Evolutionary conservation across 1,139 yeast species (phyloP).

Genomic region (Kodamaea sp.): DNA sequence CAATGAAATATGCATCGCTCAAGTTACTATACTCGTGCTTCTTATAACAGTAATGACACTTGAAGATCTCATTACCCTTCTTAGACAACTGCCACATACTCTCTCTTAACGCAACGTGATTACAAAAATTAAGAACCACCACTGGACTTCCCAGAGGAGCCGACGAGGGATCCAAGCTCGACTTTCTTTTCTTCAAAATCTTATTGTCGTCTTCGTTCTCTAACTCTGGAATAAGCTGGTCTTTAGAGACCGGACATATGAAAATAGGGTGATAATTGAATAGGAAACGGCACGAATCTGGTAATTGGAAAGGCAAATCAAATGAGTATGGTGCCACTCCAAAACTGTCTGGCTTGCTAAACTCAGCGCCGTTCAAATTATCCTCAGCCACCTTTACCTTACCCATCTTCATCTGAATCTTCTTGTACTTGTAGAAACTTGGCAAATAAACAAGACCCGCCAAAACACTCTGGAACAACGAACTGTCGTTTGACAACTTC

Average conservation of each 20-base stretch:
- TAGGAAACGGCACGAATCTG: slow-evolving; percentile 42
- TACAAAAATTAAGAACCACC: slow-evolving; percentile 46
- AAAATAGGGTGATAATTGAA: slow-evolving; percentile 78
- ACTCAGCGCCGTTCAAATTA: neutral
- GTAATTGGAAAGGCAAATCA: slow-evolving; percentile 48
- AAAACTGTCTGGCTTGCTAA: slow-evolving; percentile 1
- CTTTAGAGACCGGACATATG: slow-evolving; percentile 89
- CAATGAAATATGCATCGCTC: slow-evolving; percentile 47
- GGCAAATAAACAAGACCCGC: slow-evolving; percentile 78
- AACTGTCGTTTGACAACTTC: slow-evolving; percentile 69
- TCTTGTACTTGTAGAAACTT: slow-evolving; percentile 64
- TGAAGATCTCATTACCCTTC: slow-evolving; percentile 44
- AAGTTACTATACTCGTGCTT: slow-evolving; percentile 45
- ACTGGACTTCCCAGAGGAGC: slow-evolving; percentile 35
- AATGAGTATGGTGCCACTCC: slow-evolving; percentile 26
- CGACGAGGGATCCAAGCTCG: slow-evolving; percentile 9
- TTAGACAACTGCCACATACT: slow-evolving; percentile 47
- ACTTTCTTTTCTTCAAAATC: slow-evolving; percentile 17
- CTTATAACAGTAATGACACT: slow-evolving; percentile 52
- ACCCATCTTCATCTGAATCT: slow-evolving; percentile 43
- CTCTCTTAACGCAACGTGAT: slow-evolving; percentile 46
- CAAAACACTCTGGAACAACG: slow-evolving; percentile 63
- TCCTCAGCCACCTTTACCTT: slow-evolving; percentile 6
- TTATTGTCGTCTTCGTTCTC: slow-evolving; percentile 13
- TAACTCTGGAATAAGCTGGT: slow-evolving; percentile 53